These are phyloP conservation scores for Boletus subcaerulescens DNA, from an alignment of 768 basidiomycete species.

Conservation along the genomic window DNA sequence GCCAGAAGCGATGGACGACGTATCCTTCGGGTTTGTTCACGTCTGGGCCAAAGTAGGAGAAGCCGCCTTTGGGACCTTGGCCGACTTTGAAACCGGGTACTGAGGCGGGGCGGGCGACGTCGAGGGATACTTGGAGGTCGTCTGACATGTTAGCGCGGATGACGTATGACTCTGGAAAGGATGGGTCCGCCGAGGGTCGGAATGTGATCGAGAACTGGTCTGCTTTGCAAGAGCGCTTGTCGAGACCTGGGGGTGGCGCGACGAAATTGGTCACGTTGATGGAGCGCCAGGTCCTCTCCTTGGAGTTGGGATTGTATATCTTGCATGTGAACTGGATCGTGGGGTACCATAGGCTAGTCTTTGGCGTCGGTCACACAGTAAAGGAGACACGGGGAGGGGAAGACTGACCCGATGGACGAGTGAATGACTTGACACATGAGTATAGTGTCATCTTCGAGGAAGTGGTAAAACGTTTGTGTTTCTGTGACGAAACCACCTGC, in stretches of 20 bases:
- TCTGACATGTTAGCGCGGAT: conserved; percentile 76
- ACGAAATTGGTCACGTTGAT: conserved; percentile 80
- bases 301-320: conserved; percentile 73
- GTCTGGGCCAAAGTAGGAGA: conserved; percentile 82
- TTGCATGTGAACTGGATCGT: conserved; percentile 95
- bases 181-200: conserved; percentile 51
- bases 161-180: conserved; percentile 73
- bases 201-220: conserved; percentile 79
- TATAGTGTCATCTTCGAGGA: conserved; percentile 74
- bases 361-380: conserved; percentile 9
- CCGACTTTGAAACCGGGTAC: conserved; percentile 91
- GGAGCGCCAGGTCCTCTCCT: conserved; percentile 79
- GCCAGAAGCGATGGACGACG: conserved; percentile 92
- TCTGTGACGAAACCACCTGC: conserved; percentile 84
- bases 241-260: conserved; percentile 68
- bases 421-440: conserved; percentile 86
- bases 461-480: conserved; percentile 84
- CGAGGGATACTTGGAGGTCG: conserved; percentile 78
- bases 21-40: conserved; percentile 71
- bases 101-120: conserved; percentile 63
- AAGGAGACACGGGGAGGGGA: conserved; percentile 2
- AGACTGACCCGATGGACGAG: conserved; percentile 79
- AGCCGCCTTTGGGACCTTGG: conserved; percentile 82
- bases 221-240: conserved; percentile 83
- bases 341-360: conserved; percentile 81